Evolutionary conservation across 345 rosid species (phyloP).

Genomic region (Brassica rapa): DNA sequence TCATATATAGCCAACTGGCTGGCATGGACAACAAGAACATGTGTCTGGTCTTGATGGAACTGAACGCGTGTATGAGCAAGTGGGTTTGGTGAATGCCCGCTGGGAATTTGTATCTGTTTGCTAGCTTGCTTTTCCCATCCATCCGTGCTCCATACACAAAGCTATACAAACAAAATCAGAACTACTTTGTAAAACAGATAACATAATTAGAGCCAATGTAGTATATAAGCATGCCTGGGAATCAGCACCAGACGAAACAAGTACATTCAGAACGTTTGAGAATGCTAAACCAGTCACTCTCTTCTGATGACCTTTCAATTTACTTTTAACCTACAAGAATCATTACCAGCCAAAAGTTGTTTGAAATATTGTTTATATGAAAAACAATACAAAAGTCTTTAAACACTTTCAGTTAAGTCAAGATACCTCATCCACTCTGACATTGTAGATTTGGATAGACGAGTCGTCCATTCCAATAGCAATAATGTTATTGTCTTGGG

Average conservation of each 20-base stretch:
- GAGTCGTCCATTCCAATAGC: conserved; percentile 94
- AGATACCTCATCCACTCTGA: conserved; percentile 76
- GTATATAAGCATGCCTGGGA: conserved; percentile 56
- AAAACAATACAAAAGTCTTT: no score
- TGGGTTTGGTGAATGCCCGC: conserved; percentile 40
- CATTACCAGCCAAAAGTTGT: conserved; percentile 8
- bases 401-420: not conserved
- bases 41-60: conserved; percentile 48
- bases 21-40: conserved; percentile 46
- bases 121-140: conserved; percentile 68
- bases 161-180: conserved; percentile 40
- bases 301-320: conserved; percentile 80
- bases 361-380: no score
- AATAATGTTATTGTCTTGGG: conserved; percentile 80
- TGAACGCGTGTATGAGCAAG: conserved; percentile 49
- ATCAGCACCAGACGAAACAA: conserved; percentile 89
- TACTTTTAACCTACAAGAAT: conserved; percentile 62
- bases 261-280: conserved; percentile 61
- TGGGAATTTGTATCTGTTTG: conserved; percentile 46
- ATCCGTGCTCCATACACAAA: conserved; percentile 77
- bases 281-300: conserved; percentile 84
- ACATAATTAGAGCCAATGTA: not conserved
- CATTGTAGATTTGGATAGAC: conserved; percentile 80
- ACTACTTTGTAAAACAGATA: conserved; percentile 1
- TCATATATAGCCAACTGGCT: conserved; percentile 47